These are phyloP conservation scores for Dictyostelium citrinum DNA, from an alignment of 78 protist species.

Conservation along the genomic window DNA sequence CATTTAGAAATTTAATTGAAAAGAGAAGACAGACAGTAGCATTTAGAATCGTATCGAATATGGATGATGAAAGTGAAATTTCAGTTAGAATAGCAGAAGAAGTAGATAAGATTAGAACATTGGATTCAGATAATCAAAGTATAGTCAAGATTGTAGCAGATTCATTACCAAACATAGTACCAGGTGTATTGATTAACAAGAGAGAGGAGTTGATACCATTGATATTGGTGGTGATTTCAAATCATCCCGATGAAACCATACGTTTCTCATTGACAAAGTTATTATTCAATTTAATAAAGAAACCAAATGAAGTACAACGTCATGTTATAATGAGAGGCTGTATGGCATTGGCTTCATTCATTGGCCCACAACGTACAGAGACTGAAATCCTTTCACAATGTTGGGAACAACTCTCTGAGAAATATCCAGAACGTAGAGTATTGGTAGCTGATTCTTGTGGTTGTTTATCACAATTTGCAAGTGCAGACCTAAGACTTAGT, in stretches of 20 bases:
- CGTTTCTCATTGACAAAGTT: conserved; percentile 63
- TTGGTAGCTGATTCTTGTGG: conserved; percentile 80
- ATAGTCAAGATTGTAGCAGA: conserved; percentile 57
- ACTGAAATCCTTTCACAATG: conserved; percentile 66
- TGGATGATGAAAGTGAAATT: conserved; percentile 52
- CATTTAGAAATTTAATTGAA: conserved; percentile 48
- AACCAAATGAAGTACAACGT: conserved; percentile 81
- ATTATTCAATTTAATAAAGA: conserved; percentile 76
- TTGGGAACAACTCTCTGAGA: conserved; percentile 64
- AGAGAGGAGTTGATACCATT: conserved; percentile 80
- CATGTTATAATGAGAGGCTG: conserved; percentile 77
- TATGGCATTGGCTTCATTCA: conserved; percentile 67
- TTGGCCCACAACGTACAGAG: conserved; percentile 75
- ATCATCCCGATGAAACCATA: conserved; percentile 75
- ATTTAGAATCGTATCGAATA: conserved; percentile 32
- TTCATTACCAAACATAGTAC: conserved; percentile 73
- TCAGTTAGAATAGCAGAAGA: conserved; percentile 47
- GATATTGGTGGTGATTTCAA: conserved; percentile 36
- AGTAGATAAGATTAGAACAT: conserved; percentile 33
- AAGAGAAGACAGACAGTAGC: conserved; percentile 71
- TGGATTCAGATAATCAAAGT: conserved; percentile 32
- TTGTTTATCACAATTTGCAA: conserved; percentile 73
- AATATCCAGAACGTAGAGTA: conserved; percentile 73
- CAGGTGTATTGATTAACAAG: conserved; percentile 65
- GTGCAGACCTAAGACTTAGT: conserved; percentile 52